Base-by-base conservation (phyloP, 129 eudicot genomes). In the Scalesia atractyloides region DNA sequence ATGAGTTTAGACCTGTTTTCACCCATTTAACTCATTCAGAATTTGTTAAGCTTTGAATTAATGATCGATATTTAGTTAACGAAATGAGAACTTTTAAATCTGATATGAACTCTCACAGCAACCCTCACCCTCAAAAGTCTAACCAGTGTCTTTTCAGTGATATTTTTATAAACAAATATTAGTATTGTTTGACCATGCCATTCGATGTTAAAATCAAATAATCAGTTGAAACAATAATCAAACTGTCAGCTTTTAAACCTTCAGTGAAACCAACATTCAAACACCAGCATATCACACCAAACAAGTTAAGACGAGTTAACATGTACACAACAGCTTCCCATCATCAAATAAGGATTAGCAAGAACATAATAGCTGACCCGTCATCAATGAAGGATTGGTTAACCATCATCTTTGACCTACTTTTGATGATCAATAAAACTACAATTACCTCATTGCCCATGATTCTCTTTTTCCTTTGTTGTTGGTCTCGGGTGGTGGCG, bases 401-500 rank as follows among this genome's bases (percentile, higher is more conserved):
- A 49, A 19, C 9, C n/a, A 0, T 2, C 20, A 30, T 30, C 30
- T 33, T 26, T 11, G 4, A 60, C 66, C 66, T 12, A 30, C 44
- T 60, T 30, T 12, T 37, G 50, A 70, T 70, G 53, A n/a, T 73
- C 71, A 39, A 14, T 9, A 36, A 53, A 3, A 0, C 4, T 17
- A 20, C 20, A 41, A 34, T 22, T 12, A 16, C 70, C 73, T 77
- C 73, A 86, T 13, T 58, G 19, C 36, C 85, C 87, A 5, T 34
- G 52, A 73, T 87, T 94, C 76, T 94, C 98, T 71, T 94, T 89
- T 24, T 88, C 92, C 66, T 74, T 69, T 18, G 75, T 62, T 18
- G 79, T 66, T 18, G 72, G 70, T 77, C 73, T 85, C 26, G 80
- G 57, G 5, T 73, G 83, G 12, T 64, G 78, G 14, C 11, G 73